These are phyloP conservation scores for Bretschneidera sinensis DNA, from an alignment of 345 rosid genomes.

Conservation along the genomic window DNA sequence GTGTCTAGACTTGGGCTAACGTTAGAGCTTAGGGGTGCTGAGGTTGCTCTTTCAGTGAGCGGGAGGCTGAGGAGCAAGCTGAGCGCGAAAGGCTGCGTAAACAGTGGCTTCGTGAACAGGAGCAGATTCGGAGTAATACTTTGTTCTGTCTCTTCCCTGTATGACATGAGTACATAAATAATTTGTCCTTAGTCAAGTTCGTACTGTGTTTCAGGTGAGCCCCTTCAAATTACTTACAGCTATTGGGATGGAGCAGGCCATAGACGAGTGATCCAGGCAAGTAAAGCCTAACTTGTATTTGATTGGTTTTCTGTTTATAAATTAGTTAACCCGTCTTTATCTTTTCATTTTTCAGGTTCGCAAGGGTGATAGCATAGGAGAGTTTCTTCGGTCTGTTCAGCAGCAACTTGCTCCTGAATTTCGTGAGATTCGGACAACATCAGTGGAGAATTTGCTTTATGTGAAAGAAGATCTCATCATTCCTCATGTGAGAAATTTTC, in stretches of 20 bases:
- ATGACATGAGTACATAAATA: neutral
- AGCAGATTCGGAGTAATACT: constrained; percentile 74
- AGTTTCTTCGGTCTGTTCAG: constrained; percentile 84
- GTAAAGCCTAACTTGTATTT: constrained; percentile 18
- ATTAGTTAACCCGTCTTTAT: neutral
- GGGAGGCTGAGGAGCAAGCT: constrained; percentile 99
- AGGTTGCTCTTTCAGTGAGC: constrained; percentile 94
- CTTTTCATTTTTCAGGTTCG: constrained; percentile 42
- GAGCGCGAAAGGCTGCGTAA: constrained; percentile 93
- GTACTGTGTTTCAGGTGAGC: constrained; percentile 58
- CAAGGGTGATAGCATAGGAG: constrained; percentile 89
- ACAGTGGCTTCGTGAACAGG: constrained; percentile 86
- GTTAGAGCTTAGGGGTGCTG: constrained; percentile 58
- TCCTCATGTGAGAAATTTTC: constrained; percentile 73
- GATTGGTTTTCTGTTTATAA: constrained; percentile 7
- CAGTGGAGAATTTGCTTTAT: constrained; percentile 93
- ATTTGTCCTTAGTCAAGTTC: constrained; percentile 10
- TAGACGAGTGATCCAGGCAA: constrained; percentile 83
- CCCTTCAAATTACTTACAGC: constrained; percentile 94
- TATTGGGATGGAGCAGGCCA: constrained; percentile 99
- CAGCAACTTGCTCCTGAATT: constrained; percentile 99
- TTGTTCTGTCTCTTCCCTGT: neutral
- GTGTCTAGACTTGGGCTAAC: constrained; percentile 31
- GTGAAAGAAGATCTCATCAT: constrained; percentile 97
- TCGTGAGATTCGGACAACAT: constrained; percentile 84